Conservation (phyloP, 352 stramenopile species). For the Pythium utonaiense region DNA sequence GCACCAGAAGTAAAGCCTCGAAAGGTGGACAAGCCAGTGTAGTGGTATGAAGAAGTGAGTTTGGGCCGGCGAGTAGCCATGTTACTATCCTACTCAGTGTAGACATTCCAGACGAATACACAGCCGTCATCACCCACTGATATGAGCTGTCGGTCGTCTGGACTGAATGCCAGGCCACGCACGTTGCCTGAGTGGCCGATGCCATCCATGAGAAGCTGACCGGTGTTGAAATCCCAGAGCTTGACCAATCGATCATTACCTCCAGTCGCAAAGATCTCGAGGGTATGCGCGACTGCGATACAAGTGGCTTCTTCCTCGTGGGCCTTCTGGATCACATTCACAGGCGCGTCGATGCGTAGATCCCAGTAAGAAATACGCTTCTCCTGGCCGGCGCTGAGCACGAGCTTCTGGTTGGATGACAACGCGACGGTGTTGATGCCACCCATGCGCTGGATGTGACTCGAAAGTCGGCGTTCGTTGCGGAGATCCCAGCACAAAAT, state of each 20-base stretch:
- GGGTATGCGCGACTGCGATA: slow-evolving; percentile 81
- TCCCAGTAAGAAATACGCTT: slow-evolving; percentile 93
- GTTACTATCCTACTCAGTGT: slow-evolving; percentile 28
- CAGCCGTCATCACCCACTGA: slow-evolving; percentile 89
- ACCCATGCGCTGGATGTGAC: slow-evolving; percentile 92
- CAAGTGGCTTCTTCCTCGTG: slow-evolving; percentile 87
- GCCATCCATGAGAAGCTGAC: slow-evolving; percentile 64
- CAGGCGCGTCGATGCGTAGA: slow-evolving; percentile 76
- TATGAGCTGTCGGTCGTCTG: slow-evolving; percentile 90
- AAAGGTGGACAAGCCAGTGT: not conserved
- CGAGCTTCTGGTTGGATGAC: slow-evolving; percentile 80
- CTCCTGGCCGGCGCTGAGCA: slow-evolving; percentile 91
- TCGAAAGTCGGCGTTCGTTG: slow-evolving; percentile 78
- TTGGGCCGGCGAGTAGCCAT: not conserved
- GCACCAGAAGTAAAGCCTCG: slow-evolving; percentile 20
- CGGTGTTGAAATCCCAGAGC: slow-evolving; percentile 76
- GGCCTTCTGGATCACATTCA: slow-evolving; percentile 72
- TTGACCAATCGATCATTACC: slow-evolving; percentile 86
- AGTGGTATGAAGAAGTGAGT: not conserved
- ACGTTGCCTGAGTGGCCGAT: slow-evolving; percentile 79
- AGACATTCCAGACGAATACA: slow-evolving; percentile 93
- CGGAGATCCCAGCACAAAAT: slow-evolving; percentile 93
- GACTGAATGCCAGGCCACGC: slow-evolving; percentile 76
- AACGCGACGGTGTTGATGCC: slow-evolving; percentile 91
- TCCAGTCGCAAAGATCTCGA: slow-evolving; percentile 85